Evolutionary conservation across 352 stramenopile species (phyloP), one percentile per base, ranked within the genome.

Genomic region (Phytophthora cactorum): DNA sequence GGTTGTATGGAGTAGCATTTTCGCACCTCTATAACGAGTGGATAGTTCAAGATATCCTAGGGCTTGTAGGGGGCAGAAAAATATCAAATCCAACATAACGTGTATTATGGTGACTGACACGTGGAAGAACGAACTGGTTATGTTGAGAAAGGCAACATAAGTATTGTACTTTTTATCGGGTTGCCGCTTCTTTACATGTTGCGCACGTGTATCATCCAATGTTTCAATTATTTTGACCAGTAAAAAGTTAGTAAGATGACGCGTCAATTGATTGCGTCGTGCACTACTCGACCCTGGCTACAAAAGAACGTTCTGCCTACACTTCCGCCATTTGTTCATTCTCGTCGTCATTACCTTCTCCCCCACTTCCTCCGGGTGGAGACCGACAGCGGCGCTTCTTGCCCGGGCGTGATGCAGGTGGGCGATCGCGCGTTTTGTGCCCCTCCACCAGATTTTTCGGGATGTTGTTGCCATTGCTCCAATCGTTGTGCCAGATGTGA

Each of bases 401-500:
- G n/a, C 59, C 59, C 9, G 50, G 59, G 15, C 14, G 59, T 7
- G 49, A 28, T n/a, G 49, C 2, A 2, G 58, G 27, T 10, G 25
- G 27, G 2, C 36, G 59, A 25, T 66, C 41, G 12, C 39, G 59
- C 5, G 44, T 8, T 14, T 54, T 52, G 49, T 66, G 59, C 27
- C 44, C 38, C 14, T 49, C 9, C 9, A 38, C 27, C 45, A 66
- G 31, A 7, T 9, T 14, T 1, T 39, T 12, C 2, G 39, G 49
- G 9, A 66, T 59, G 17, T 45, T 14, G 22, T 43, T 47, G 5
- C 59, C 59, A 17, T 52, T 66, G 39, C 22, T 49, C 49, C 59
- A 66, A 44, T 66, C 50, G 12, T 34, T 9, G 29, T 66, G 12
- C 50, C 49, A 66, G 10, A 59, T 66, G n/a, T 38, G n/a, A 25